Conservation (phyloP, 192 early-diverging fungal species). For the Backusella morwellensis region DNA sequence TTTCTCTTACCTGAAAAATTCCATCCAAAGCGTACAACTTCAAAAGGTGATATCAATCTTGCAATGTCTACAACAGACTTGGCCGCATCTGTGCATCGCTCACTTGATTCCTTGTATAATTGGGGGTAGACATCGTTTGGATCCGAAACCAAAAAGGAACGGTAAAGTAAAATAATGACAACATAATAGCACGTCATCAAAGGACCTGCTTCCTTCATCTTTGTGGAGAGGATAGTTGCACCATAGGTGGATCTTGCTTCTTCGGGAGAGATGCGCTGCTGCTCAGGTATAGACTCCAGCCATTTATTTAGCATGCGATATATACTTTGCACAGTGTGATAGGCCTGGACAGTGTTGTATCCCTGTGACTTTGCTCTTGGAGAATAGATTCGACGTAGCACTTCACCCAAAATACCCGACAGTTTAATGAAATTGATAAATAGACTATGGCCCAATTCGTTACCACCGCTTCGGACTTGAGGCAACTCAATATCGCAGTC, state of each 20-base stretch:
- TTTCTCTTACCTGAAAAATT: constrained; percentile 13
- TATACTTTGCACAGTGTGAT: constrained; percentile 19
- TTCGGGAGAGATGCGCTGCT: background rate
- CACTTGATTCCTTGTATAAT: background rate
- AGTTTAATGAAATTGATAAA: constrained; percentile 31
- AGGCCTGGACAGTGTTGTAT: background rate
- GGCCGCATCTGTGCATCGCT: constrained; percentile 22
- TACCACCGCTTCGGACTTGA: background rate
- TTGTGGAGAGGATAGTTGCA: background rate
- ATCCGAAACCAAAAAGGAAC: constrained; percentile 23
- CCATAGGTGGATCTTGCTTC: background rate
- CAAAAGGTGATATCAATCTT: background rate
- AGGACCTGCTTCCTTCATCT: constrained; percentile 9
- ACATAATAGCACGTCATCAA: constrained; percentile 30
- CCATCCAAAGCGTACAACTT: constrained; percentile 15
- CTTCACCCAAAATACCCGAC: constrained; percentile 27
- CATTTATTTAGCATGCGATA: constrained; percentile 26
- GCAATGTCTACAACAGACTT: constrained; percentile 16
- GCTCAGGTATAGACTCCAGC: constrained; percentile 15
- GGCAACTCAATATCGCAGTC: constrained; percentile 37
- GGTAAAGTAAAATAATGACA: constrained; percentile 26
- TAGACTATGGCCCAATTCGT: background rate
- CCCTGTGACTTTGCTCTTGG: constrained; percentile 23
- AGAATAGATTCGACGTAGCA: constrained; percentile 30
- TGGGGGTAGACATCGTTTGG: background rate